Percentiles rank a stretch among this genome's conserved stretches.
phyloP scores from a whole-genome alignment of 176 grass and related monocot species.

The Juncus inflexus region DNA sequence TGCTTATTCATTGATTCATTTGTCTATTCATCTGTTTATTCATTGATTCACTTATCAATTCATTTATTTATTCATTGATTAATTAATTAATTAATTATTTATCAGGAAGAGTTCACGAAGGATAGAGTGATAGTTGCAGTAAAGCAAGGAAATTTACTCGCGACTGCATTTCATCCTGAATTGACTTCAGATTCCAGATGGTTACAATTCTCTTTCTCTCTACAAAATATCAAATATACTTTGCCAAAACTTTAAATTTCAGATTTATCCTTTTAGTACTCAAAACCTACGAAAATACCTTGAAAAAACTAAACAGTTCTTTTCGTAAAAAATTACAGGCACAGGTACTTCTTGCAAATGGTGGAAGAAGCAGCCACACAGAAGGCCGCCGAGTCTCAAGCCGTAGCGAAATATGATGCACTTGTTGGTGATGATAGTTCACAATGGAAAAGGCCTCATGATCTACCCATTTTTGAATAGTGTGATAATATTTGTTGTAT shows the following conservation, averaged over 20 bases:
- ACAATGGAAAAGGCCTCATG: slow-evolving; percentile 31
- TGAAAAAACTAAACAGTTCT: neutral
- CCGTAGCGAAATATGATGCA: slow-evolving; percentile 22
- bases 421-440: neutral
- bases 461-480: slow-evolving; percentile 93
- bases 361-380: slow-evolving; percentile 43
- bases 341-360: slow-evolving; percentile 78
- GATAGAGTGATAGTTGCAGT: slow-evolving; percentile 84
- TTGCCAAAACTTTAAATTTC: neutral
- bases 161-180: slow-evolving; percentile 93
- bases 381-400: slow-evolving; percentile 33
- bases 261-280: neutral
- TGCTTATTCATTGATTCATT: neutral
- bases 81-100: slow-evolving; percentile 9
- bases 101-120: slow-evolving; percentile 61
- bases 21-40: slow-evolving; percentile 1
- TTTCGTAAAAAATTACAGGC: slow-evolving; percentile 36
- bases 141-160: slow-evolving; percentile 77
- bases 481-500: neutral
- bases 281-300: neutral
- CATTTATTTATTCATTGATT: slow-evolving; percentile 8
- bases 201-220: slow-evolving; percentile 27
- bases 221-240: too few relatives aligned
- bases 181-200: slow-evolving; percentile 91
- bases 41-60: neutral